These are phyloP conservation scores for Lasiosphaeria miniovina DNA, from an alignment of 495 filamentous ascomycete genomes.

Conservation along the genomic window DNA sequence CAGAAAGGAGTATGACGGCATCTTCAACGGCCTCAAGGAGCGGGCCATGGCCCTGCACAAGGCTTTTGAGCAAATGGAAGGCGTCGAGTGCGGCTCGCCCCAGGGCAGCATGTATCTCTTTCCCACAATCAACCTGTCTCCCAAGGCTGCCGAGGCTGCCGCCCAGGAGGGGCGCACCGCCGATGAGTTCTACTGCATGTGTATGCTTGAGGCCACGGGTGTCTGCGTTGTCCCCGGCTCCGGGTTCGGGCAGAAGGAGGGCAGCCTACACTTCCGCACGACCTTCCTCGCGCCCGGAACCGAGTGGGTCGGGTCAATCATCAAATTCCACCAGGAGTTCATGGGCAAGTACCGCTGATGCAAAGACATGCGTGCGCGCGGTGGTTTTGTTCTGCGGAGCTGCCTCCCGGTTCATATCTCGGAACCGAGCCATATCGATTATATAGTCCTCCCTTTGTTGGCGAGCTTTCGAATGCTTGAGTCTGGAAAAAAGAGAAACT, in stretches of 20 bases:
- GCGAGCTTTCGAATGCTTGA: too few species aligned
- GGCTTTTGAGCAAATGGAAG: conserved; percentile 92
- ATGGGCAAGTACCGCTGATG: conserved; percentile 70
- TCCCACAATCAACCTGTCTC: conserved; percentile 79
- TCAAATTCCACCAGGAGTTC: conserved; percentile 87
- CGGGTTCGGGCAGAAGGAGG: conserved; percentile 92
- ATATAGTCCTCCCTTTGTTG: too few species aligned
- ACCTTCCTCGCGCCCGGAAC: conserved; percentile 96
- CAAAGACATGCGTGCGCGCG: not conserved
- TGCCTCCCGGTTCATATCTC: too few species aligned
- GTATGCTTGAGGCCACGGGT: conserved; percentile 86
- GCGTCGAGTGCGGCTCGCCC: conserved; percentile 82
- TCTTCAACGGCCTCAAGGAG: conserved; percentile 68
- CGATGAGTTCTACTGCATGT: conserved; percentile 92
- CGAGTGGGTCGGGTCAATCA: conserved; percentile 86
- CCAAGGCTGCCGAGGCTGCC: conserved; percentile 71
- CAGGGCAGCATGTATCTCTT: conserved; percentile 98
- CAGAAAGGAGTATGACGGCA: conserved; percentile 74
- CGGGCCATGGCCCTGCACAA: conserved; percentile 82
- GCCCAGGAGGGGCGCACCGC: conserved; percentile 66
- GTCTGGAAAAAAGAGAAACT: too few species aligned
- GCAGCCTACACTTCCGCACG: conserved; percentile 89
- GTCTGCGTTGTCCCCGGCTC: conserved; percentile 91
- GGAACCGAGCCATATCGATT: too few species aligned
- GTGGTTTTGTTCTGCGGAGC: too few species aligned